Percentiles rank a stretch among this genome's conserved stretches.
Evolutionary conservation across 768 basidiomycete species (phyloP).

Genomic region (Terana coerulea): DNA sequence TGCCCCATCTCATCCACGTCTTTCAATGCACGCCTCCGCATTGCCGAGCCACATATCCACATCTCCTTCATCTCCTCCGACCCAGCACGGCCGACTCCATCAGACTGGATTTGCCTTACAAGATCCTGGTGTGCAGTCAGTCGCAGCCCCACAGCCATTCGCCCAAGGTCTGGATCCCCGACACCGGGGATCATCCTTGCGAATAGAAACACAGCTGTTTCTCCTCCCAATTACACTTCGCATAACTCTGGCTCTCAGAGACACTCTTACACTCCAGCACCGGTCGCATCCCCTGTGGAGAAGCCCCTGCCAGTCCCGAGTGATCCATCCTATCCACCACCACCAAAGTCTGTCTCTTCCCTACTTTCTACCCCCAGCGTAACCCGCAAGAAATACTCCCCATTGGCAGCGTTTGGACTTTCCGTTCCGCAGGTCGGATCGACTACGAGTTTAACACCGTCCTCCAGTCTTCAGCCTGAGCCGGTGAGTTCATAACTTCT

Average conservation of each 20-base stretch:
- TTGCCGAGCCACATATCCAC: too few species aligned
- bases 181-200: too few species aligned
- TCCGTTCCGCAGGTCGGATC: not conserved
- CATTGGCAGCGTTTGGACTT: slow-evolving; percentile 14
- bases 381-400: slow-evolving; percentile 15
- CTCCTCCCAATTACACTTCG: not conserved
- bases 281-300: not conserved
- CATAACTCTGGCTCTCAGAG: not conserved
- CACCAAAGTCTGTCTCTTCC: not conserved
- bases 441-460: not conserved
- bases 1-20: not conserved
- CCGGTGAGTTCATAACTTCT: slow-evolving; percentile 1
- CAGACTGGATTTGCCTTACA: not conserved
- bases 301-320: not conserved
- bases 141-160: too few species aligned
- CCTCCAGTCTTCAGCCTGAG: slow-evolving; percentile 3
- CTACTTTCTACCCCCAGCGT: slow-evolving; percentile 12
- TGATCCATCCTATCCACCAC: not conserved
- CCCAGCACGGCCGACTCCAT: not conserved
- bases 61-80: not conserved
- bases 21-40: not conserved
- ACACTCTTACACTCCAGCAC: not conserved
- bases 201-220: not conserved
- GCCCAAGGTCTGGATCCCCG: too few species aligned
- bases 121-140: not conserved